Conservation (phyloP, 371 early-diverging fungal genomes). For the Rhizopus microsporus region DNA sequence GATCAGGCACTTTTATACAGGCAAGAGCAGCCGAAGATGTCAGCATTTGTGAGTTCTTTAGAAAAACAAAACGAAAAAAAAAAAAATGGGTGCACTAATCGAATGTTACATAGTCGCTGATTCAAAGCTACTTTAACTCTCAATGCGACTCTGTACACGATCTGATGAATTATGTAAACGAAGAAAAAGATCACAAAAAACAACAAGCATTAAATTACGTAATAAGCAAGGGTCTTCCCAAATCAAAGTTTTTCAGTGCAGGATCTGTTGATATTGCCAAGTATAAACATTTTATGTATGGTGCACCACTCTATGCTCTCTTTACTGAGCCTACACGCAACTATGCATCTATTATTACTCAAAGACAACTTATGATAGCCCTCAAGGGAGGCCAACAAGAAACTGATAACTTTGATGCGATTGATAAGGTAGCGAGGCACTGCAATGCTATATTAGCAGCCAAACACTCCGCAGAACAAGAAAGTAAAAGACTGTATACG, state of each 20-base stretch:
- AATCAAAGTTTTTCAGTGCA: constrained; percentile 77
- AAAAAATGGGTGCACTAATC: constrained; percentile 1
- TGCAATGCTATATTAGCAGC: constrained; percentile 28
- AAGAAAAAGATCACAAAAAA: constrained; percentile 17
- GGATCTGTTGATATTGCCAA: constrained; percentile 63
- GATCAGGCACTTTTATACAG: constrained; percentile 38
- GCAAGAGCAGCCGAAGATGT: constrained; percentile 25
- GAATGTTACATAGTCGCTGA: constrained; percentile 9
- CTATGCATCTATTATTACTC: constrained; percentile 91
- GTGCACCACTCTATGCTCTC: constrained; percentile 72
- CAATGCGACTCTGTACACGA: constrained; percentile 16
- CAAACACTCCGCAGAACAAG: constrained; percentile 24
- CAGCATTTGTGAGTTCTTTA: constrained; percentile 19
- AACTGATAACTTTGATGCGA: constrained; percentile 11
- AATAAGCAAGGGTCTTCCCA: constrained; percentile 64
- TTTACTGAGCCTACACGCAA: constrained; percentile 93
- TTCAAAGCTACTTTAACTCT: constrained; percentile 27
- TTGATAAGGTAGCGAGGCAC: constrained; percentile 36
- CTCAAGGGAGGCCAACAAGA: constrained; percentile 24
- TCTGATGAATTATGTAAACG: constrained; percentile 9
- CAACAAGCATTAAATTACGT: constrained; percentile 54
- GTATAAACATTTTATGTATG: constrained; percentile 67
- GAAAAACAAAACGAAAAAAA: constrained; percentile 3
- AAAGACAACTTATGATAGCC: constrained; percentile 60
- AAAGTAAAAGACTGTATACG: constrained; percentile 26